A percentile compares a stretch with the other conserved stretches of the same genome.
Evolutionary conservation across 805 yeast species (phyloP).

Genomic region (Komagataella pastoris): DNA sequence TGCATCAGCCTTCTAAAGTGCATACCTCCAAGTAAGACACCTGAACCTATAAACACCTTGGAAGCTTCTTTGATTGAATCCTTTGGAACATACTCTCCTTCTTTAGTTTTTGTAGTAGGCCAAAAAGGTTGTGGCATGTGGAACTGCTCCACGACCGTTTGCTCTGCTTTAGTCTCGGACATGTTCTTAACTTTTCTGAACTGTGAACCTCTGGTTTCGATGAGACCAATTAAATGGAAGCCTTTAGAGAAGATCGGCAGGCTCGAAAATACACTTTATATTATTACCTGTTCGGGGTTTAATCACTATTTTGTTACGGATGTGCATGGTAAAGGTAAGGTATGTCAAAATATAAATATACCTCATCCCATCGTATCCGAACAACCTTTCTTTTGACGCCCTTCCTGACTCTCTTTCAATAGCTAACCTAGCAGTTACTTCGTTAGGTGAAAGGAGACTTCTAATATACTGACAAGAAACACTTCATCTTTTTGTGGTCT

Average conservation of each 20-base stretch:
- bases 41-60: constrained; percentile 15
- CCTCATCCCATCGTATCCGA: neutral
- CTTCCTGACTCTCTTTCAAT: neutral
- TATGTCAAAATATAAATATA: too few species aligned
- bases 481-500: neutral
- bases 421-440: neutral
- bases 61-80: constrained; percentile 17
- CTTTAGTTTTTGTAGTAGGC: constrained; percentile 5
- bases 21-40: constrained; percentile 21
- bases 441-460: neutral
- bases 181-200: constrained; percentile 6
- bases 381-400: neutral
- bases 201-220: constrained; percentile 1
- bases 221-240: neutral
- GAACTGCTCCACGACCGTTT: constrained; percentile 2
- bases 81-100: constrained; percentile 11
- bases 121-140: constrained; percentile 16
- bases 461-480: neutral
- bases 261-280: neutral
- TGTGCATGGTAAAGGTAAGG: neutral
- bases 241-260: neutral
- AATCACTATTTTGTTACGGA: neutral
- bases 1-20: constrained; percentile 21
- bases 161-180: constrained; percentile 6
- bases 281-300: neutral